These are phyloP conservation scores for Boletus pseudo-olivaceus DNA, from an alignment of 768 basidiomycete species.

Conservation along the genomic window DNA sequence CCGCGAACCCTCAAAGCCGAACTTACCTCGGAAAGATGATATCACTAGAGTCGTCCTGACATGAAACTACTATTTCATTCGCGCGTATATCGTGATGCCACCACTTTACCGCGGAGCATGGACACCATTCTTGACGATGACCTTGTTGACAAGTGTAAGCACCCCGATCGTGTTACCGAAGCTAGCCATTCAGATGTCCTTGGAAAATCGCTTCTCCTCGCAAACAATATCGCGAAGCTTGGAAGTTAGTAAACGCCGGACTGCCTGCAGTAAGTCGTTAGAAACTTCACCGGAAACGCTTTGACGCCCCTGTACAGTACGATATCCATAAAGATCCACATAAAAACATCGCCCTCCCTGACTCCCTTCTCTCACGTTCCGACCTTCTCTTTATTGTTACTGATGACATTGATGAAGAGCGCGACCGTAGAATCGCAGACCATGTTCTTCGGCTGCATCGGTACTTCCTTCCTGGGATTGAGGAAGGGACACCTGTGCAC, in stretches of 20 bases:
- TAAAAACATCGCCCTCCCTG: slow-evolving; percentile 96
- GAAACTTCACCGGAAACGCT: not conserved
- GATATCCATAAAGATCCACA: slow-evolving; percentile 99
- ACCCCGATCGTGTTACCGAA: slow-evolving; percentile 97
- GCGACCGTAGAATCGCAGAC: slow-evolving; percentile 93
- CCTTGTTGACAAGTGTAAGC: slow-evolving; percentile 95
- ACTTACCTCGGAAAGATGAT: slow-evolving; percentile 91
- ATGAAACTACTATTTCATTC: slow-evolving; percentile 73
- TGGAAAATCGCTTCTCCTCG: slow-evolving; percentile 81
- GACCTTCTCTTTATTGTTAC: slow-evolving; percentile 97
- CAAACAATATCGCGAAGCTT: slow-evolving; percentile 73
- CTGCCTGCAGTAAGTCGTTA: slow-evolving; percentile 40
- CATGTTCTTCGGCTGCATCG: slow-evolving; percentile 97
- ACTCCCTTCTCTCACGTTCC: slow-evolving; percentile 97
- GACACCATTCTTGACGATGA: slow-evolving; percentile 97
- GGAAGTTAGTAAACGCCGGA: too few species aligned
- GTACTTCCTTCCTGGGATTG: slow-evolving; percentile 92
- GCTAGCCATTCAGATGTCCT: slow-evolving; percentile 30
- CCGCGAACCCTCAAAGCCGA: slow-evolving; percentile 85
- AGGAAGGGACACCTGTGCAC: slow-evolving; percentile 89
- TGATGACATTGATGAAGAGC: slow-evolving; percentile 93
- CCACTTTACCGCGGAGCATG: slow-evolving; percentile 88
- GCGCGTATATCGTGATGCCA: slow-evolving; percentile 90
- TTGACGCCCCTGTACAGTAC: slow-evolving; percentile 55
- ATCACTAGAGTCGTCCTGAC: slow-evolving; percentile 87